Evolutionary conservation across 1,139 yeast species (phyloP).

Genomic region (Trichomonascaceae sp.): DNA sequence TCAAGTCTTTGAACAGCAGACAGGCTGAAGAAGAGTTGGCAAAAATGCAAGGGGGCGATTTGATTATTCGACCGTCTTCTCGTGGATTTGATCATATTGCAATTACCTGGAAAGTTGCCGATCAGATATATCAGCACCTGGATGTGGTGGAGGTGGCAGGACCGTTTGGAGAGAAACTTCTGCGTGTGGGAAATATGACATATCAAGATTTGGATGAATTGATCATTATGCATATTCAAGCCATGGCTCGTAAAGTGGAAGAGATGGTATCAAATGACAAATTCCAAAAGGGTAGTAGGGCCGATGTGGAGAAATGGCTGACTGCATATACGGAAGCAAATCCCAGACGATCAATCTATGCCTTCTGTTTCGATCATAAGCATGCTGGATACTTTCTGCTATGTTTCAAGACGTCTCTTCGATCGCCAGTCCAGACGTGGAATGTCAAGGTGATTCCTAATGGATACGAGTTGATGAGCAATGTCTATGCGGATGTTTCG

Average conservation of each 20-base stretch:
- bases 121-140: constrained; percentile 83
- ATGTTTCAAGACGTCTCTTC: constrained; percentile 72
- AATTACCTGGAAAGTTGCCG: constrained; percentile 94
- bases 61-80: constrained; percentile 92
- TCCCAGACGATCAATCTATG: constrained; percentile 84
- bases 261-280: constrained; percentile 84
- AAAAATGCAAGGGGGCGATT: constrained; percentile 82
- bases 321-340: constrained; percentile 87
- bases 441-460: constrained; percentile 83
- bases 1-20: constrained; percentile 70
- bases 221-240: constrained; percentile 80
- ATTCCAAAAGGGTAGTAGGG: constrained; percentile 73
- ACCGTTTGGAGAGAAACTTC: constrained; percentile 56
- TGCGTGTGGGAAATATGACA: constrained; percentile 58
- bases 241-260: constrained; percentile 75
- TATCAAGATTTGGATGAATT: constrained; percentile 91
- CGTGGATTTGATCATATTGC: constrained; percentile 84
- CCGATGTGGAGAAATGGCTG: constrained; percentile 82
- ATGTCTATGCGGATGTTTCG: constrained; percentile 79
- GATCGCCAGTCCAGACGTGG: constrained; percentile 75
- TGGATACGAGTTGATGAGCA: constrained; percentile 75
- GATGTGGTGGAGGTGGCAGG: constrained; percentile 62
- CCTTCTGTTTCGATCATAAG: constrained; percentile 84
- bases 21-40: constrained; percentile 95
- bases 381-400: constrained; percentile 89